Conservation (phyloP, 371 early-diverging fungal genomes). For the Encephalitozoon hellem region DNA sequence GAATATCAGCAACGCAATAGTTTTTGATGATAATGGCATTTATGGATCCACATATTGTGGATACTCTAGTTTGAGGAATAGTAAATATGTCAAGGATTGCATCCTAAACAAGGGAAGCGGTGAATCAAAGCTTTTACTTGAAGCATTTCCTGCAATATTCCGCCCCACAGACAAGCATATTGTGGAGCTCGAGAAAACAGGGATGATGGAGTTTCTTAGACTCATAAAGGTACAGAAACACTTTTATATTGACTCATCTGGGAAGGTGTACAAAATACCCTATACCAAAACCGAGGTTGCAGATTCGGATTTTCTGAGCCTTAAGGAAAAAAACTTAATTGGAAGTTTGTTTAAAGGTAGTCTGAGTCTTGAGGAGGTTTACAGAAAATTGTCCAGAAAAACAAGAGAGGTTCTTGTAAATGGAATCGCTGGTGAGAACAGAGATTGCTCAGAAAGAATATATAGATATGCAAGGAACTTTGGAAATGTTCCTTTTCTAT, state of each 20-base stretch:
- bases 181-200: not conserved
- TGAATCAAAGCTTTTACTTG: not conserved
- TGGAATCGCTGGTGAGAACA: not conserved
- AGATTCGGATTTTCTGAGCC: not conserved
- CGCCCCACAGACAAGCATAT: constrained; percentile 8
- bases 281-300: constrained; percentile 11
- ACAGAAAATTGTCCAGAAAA: not conserved
- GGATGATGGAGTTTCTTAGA: not conserved
- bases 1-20: not conserved
- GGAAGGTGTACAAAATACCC: constrained; percentile 1
- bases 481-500: not conserved
- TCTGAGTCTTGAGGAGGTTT: not conserved
- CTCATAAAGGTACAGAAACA: constrained; percentile 2
- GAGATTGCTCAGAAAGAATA: not conserved
- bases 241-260: constrained; percentile 2
- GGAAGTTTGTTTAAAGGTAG: not conserved
- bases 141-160: constrained; percentile 6
- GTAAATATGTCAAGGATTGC: not conserved
- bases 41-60: constrained; percentile 19
- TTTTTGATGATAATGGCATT: constrained; percentile 4
- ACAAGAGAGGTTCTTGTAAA: constrained; percentile 1
- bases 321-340: constrained; percentile 2
- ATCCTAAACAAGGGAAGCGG: not conserved
- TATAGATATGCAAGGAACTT: not conserved
- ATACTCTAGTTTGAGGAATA: not conserved